These are phyloP conservation scores for Monocercomonoides exilis DNA, from an alignment of 78 protist genomes.

Conservation along the genomic window DNA sequence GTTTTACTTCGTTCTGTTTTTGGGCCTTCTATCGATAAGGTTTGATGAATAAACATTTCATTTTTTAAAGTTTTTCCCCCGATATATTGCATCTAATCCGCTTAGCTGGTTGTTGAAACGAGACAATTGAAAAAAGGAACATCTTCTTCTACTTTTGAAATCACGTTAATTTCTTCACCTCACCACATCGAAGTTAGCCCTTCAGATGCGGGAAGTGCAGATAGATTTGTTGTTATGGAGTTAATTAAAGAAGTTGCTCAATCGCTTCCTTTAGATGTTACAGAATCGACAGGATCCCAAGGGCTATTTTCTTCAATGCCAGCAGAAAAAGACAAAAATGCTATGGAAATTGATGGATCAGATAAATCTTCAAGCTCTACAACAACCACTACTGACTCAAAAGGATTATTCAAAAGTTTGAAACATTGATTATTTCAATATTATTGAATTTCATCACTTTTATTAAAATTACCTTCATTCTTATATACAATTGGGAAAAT, in stretches of 20 bases:
- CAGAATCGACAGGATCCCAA: neutral
- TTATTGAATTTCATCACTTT: too few species aligned
- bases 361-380: too few species aligned
- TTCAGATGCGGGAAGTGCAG: slow-evolving; percentile 78
- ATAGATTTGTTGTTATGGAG: slow-evolving; percentile 72
- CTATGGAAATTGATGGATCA: too few species aligned
- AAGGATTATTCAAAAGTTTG: neutral
- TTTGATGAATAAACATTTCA: slow-evolving; percentile 18
- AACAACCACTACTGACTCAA: neutral
- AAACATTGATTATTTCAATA: neutral
- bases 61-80: neutral
- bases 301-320: too few species aligned
- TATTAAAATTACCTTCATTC: too few species aligned
- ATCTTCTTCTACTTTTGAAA: slow-evolving; percentile 36
- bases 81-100: neutral
- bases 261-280: slow-evolving; percentile 55
- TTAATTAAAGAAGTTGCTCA: slow-evolving; percentile 87
- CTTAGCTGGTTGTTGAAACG: neutral
- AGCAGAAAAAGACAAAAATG: too few species aligned
- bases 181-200: slow-evolving; percentile 92
- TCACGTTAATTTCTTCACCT: slow-evolving; percentile 48
- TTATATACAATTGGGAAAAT: neutral
- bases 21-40: slow-evolving; percentile 66
- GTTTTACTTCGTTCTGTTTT: slow-evolving; percentile 74
- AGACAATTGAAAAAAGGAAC: neutral